These are phyloP conservation scores for Boletus subparvulus DNA, from an alignment of 768 basidiomycete genomes.

Conservation along the genomic window DNA sequence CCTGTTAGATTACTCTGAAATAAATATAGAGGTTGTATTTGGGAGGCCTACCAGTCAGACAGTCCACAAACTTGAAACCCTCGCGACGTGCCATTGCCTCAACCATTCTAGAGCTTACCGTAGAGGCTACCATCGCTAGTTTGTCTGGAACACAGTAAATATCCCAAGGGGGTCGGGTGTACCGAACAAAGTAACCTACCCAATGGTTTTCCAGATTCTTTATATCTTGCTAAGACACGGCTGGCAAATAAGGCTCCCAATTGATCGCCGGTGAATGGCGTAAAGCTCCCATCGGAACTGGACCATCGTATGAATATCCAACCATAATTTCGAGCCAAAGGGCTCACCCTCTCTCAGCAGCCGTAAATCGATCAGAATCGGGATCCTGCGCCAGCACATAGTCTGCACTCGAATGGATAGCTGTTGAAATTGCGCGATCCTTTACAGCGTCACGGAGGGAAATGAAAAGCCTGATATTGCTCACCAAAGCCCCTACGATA, in stretches of 20 bases:
- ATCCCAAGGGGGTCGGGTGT: conserved; percentile 42
- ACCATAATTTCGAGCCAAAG: neutral
- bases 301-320: conserved; percentile 2
- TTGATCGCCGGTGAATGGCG: conserved; percentile 81
- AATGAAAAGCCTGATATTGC: conserved; percentile 9
- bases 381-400: conserved; percentile 90
- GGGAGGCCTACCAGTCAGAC: conserved; percentile 63
- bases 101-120: conserved; percentile 90
- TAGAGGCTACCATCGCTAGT: conserved; percentile 84
- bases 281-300: conserved; percentile 53
- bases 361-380: conserved; percentile 80
- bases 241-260: conserved; percentile 62
- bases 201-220: conserved; percentile 43
- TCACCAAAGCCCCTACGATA: conserved; percentile 49
- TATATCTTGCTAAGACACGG: conserved; percentile 45
- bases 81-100: conserved; percentile 71
- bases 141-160: conserved; percentile 44
- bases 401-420: conserved; percentile 47
- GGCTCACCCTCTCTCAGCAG: conserved; percentile 64
- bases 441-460: conserved; percentile 28
- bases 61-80: conserved; percentile 83
- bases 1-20: conserved; percentile 42
- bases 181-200: conserved; percentile 30
- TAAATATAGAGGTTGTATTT: neutral
- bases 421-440: conserved; percentile 71